phyloP scores from a whole-genome alignment of 345 rosid species.

The Alliaria petiolata region DNA sequence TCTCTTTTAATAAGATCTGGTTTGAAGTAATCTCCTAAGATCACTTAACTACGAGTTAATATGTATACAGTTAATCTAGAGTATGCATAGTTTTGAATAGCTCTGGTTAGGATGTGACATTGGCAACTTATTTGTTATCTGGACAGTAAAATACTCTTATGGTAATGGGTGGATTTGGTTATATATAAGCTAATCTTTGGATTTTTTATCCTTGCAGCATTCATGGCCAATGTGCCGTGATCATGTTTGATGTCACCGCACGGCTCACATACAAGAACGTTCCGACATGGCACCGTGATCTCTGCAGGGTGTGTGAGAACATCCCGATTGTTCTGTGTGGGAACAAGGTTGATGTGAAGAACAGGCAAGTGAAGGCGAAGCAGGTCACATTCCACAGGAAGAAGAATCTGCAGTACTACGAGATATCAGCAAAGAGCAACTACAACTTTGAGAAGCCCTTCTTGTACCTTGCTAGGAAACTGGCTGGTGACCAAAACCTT shows the following conservation, averaged over 20 bases:
- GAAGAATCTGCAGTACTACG: slow-evolving; percentile 90
- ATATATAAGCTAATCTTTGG: no score
- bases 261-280: slow-evolving; percentile 95
- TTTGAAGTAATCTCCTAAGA: background rate
- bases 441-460: slow-evolving; percentile 93
- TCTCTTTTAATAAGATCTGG: background rate
- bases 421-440: slow-evolving; percentile 93
- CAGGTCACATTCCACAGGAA: slow-evolving; percentile 92
- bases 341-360: slow-evolving; percentile 92
- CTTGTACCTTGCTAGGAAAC: slow-evolving; percentile 83
- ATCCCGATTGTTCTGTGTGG: slow-evolving; percentile 92
- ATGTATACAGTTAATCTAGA: no score
- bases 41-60: no score
- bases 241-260: slow-evolving; percentile 98
- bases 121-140: no score
- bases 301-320: slow-evolving; percentile 72
- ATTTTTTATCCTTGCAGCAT: slow-evolving; percentile 69
- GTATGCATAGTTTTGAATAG: background rate
- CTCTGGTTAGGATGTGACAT: background rate
- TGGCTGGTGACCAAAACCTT: slow-evolving; percentile 63
- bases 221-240: slow-evolving; percentile 97
- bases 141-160: background rate
- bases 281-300: slow-evolving; percentile 99
- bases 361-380: slow-evolving; percentile 93
- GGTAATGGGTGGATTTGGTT: background rate